Percentiles rank a stretch among this genome's conserved stretches.
Evolutionary conservation across 345 rosid species (phyloP).

Genomic region (Dovyalis caffra): DNA sequence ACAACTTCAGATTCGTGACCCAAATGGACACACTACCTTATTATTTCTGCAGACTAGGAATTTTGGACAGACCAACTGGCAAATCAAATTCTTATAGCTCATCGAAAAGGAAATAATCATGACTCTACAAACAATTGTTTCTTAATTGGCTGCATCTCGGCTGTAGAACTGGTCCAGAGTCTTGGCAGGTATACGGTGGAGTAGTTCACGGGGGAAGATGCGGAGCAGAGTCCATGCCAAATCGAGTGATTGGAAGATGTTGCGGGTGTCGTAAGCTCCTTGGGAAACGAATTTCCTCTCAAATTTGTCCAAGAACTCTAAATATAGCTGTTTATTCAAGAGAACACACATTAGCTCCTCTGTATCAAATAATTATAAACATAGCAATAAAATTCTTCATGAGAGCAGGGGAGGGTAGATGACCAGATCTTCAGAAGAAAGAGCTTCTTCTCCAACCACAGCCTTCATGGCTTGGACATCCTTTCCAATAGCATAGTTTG

Average conservation of each 20-base stretch:
- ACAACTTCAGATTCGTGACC: background rate
- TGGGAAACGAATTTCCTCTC: conserved; percentile 91
- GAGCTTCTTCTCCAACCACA: conserved; percentile 99
- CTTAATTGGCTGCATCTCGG: conserved; percentile 61
- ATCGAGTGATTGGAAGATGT: conserved; percentile 91
- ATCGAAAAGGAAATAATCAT: conserved; percentile 6
- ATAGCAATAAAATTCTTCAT: background rate
- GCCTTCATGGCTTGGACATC: conserved; percentile 99
- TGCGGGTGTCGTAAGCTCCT: conserved; percentile 96
- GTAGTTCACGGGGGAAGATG: conserved; percentile 97
- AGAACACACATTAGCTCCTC: conserved; percentile 17
- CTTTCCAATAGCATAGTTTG: conserved; percentile 94
- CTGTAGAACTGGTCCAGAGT: conserved; percentile 83
- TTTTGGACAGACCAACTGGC: background rate
- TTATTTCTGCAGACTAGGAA: conserved; percentile 14
- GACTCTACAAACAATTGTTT: background rate
- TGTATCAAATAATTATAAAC: background rate
- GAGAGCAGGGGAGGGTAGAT: conserved; percentile 18
- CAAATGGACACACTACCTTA: conserved; percentile 20
- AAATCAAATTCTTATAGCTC: conserved; percentile 13
- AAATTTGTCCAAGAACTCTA: conserved; percentile 90
- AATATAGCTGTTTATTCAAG: conserved; percentile 62
- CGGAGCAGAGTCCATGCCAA: conserved; percentile 96
- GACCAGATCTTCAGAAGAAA: conserved; percentile 96
- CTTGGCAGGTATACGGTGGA: conserved; percentile 96